Percentiles rank a stretch among this genome's conserved stretches.
phyloP scores from a whole-genome alignment of 495 filamentous ascomycete species.

The Tuber magnatum region DNA sequence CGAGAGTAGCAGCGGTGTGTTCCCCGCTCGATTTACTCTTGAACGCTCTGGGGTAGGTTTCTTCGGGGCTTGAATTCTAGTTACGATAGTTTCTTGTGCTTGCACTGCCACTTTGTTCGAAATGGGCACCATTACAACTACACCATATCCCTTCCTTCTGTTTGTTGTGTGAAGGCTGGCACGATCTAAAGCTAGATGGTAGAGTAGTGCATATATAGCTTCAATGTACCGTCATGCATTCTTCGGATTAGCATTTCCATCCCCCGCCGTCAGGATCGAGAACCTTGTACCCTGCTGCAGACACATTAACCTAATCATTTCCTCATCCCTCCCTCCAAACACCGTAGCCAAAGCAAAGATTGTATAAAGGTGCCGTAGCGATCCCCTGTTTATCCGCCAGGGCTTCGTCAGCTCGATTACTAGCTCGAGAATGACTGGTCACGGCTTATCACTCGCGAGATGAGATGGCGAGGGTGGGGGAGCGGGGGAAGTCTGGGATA shows the following conservation, averaged over 20 bases:
- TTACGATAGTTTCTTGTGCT: background rate
- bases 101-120: background rate
- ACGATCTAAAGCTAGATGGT: background rate
- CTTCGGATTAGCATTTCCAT: background rate
- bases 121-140: background rate
- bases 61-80: background rate
- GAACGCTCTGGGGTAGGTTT: background rate
- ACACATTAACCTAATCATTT: background rate
- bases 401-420: background rate
- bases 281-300: background rate
- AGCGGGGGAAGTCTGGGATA: background rate
- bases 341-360: background rate
- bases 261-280: background rate
- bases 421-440: background rate
- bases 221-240: background rate
- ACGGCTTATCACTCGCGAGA: background rate
- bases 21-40: background rate
- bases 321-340: background rate
- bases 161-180: background rate
- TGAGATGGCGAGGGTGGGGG: too few relatives aligned
- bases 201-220: background rate
- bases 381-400: background rate
- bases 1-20: background rate
- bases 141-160: background rate
- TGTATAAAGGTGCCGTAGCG: background rate